These are phyloP conservation scores for Pythium apleroticum DNA, from an alignment of 352 stramenopile genomes.

Conservation along the genomic window DNA sequence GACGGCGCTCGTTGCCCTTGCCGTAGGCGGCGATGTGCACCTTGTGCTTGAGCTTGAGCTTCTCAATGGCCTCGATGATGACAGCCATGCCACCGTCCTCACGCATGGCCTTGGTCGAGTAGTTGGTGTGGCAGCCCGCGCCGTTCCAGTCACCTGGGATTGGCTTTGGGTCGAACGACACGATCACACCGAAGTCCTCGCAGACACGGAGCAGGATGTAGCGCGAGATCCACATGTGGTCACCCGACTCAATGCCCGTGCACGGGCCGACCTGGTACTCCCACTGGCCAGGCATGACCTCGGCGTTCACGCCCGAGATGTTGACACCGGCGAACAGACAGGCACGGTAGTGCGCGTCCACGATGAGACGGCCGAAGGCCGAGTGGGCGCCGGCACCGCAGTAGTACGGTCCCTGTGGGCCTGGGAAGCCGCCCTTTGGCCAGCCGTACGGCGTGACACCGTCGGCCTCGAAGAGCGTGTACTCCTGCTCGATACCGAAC, in stretches of 20 bases:
- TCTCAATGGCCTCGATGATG: slow-evolving; percentile 98
- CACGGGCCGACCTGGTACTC: slow-evolving; percentile 98
- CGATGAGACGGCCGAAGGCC: slow-evolving; percentile 94
- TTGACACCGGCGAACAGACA: slow-evolving; percentile 96
- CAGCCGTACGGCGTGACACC: slow-evolving; percentile 90
- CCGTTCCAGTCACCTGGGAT: slow-evolving; percentile 99
- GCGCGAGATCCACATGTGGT: slow-evolving; percentile 96
- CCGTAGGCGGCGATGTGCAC: slow-evolving; percentile 97
- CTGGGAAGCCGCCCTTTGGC: slow-evolving; percentile 89
- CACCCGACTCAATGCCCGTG: slow-evolving; percentile 94
- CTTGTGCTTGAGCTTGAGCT: slow-evolving; percentile 96
- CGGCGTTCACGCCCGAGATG: slow-evolving; percentile 96
- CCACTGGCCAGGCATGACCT: slow-evolving; percentile 98
- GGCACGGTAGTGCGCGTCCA: slow-evolving; percentile 94
- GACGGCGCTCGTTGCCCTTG: slow-evolving; percentile 95
- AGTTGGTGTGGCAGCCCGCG: slow-evolving; percentile 96
- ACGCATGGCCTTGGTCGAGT: slow-evolving; percentile 96
- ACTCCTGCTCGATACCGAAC: slow-evolving; percentile 98
- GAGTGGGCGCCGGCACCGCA: slow-evolving; percentile 95
- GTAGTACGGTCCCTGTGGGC: slow-evolving; percentile 92
- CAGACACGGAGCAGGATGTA: slow-evolving; percentile 97
- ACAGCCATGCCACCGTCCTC: slow-evolving; percentile 91
- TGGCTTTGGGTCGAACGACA: slow-evolving; percentile 97
- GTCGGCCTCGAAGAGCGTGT: slow-evolving; percentile 92
- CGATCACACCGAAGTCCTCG: slow-evolving; percentile 97